Evolutionary conservation across 1,284 basidiomycete species (phyloP), one percentile per base, ranked within the genome.

Genomic region (Thecaphora thlaspeos): DNA sequence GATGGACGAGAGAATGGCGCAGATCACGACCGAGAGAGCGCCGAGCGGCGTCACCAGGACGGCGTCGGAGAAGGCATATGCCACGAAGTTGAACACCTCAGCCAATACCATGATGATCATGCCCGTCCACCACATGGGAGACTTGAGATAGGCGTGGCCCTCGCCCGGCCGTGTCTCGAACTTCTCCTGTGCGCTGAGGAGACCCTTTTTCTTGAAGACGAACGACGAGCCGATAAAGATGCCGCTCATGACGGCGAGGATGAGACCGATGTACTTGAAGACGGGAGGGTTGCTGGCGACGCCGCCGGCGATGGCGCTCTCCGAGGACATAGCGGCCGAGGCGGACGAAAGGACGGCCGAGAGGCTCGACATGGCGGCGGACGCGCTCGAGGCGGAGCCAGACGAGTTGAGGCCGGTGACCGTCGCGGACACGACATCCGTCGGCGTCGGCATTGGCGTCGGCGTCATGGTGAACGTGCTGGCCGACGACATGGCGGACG

Each of bases 21-120:
- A 94, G 63, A 97, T 84, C 70, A 98, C 93, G 65, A 98, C 95
- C 17, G 91, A 93, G 50, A 98, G 84, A 3, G 93, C 92, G 41
- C 94, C 94, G 70, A 98, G 85, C 1, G 94, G 93, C n/a, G 91
- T 94, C 84, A 90, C 90, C 47, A 92, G 84, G 62, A 92, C 86
- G 18, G 90, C 90, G 76, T 91, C 88, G 22, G 91, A 87, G 73
- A 93, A 92, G 10, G 90, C 88, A 75, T 93, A 93, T 39, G 88
- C 90, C 85, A 79, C 51, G 56, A 70, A 66, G 51, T 55, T 63
- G 44, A 69, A 46, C 26, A 58, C 41, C 60, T 72, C 69, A 48
- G 61, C 61, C 22, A 69, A 32, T 44, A 68, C 60, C 75, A 77
- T 77, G 55, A 77, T 47, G 37, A 56, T 71, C 75, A 77, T 77